A percentile compares a stretch with the other conserved stretches of the same genome.
phyloP scores from a whole-genome alignment of 192 early-diverging fungal species.

The Thoreauomyces humboldtii region DNA sequence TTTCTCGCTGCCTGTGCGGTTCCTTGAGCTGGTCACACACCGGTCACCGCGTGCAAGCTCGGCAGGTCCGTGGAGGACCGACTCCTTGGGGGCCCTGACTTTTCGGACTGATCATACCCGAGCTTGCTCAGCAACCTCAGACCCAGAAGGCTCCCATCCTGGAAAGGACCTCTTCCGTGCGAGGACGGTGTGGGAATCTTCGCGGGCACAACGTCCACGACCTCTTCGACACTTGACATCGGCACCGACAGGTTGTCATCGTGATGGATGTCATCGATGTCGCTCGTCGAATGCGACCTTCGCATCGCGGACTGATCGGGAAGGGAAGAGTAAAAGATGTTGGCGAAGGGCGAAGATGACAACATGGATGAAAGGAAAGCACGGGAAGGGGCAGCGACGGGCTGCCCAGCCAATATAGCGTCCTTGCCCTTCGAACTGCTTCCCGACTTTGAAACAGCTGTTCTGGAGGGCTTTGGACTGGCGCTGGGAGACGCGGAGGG shows the following conservation, averaged over 20 bases:
- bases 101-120: neutral
- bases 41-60: conserved; percentile 15
- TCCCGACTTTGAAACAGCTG: too few relatives aligned
- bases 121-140: conserved; percentile 8
- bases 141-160: conserved; percentile 8
- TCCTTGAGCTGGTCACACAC: too few relatives aligned
- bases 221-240: too few relatives aligned
- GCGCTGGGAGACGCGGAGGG: too few relatives aligned
- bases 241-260: neutral
- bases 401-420: too few relatives aligned
- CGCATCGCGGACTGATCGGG: neutral
- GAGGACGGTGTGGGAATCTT: too few relatives aligned
- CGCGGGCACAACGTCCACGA: too few relatives aligned
- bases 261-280: conserved; percentile 18
- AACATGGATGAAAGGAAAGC: conserved; percentile 42
- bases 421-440: too few relatives aligned
- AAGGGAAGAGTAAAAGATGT: conserved; percentile 22
- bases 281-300: conserved; percentile 23
- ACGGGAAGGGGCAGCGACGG: too few relatives aligned
- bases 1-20: too few relatives aligned
- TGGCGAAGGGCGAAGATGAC: conserved; percentile 38
- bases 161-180: neutral
- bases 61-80: conserved; percentile 32
- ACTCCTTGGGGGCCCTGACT: conserved; percentile 1
- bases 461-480: too few relatives aligned